Evolutionary conservation across 306 rosid species (phyloP), one percentile per base, ranked within the genome.

Genomic region (Alnus rubra): DNA sequence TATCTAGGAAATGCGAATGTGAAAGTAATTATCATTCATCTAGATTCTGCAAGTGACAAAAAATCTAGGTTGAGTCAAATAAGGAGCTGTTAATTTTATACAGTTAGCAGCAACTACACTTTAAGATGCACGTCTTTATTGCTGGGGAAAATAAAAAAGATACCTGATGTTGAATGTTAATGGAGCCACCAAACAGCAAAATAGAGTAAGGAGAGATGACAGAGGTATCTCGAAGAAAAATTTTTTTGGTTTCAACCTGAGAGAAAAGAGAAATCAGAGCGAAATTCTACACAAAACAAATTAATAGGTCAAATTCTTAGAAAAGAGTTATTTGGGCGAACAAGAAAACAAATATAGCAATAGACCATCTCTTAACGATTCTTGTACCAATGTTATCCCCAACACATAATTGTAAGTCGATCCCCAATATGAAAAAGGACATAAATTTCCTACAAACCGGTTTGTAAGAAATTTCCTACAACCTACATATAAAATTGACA

Each of bases 151-250:
- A 75, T 39, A 35, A 37, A 55, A 75, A 14, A 77, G 33, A 53
- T 87, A 93, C 98, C 94, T 94, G 97, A 88, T 94, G 98, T 80
- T 87, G 97, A 76, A 94, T 86, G 75, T 86, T 77, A 78, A 94
- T 92, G 82, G 94, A 87, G 60, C 98, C 97, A 64, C 98, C 98
- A 78, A 94, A 94, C 44, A 94, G 89, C 86, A 94, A 85, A 84
- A 94, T 90, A 44, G 98, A 86, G 86, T 92, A 92, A n/a, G 98
- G 97, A 75, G 98, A 92, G 74, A 94, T 85, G 73, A 94, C 83
- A 42, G 97, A 87, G 33, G 97, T 82, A 72, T 94, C 97, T 58
- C 97, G 90, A 64, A 94, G 81, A 82, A 90, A 94, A 18, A 94
- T 86, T 86, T 83, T 90, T 76, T 91, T 90, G 59, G 98, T 94